Evolutionary conservation across 495 filamentous ascomycete genomes (phyloP).

Genomic region (Neurospora tetrasperma): DNA sequence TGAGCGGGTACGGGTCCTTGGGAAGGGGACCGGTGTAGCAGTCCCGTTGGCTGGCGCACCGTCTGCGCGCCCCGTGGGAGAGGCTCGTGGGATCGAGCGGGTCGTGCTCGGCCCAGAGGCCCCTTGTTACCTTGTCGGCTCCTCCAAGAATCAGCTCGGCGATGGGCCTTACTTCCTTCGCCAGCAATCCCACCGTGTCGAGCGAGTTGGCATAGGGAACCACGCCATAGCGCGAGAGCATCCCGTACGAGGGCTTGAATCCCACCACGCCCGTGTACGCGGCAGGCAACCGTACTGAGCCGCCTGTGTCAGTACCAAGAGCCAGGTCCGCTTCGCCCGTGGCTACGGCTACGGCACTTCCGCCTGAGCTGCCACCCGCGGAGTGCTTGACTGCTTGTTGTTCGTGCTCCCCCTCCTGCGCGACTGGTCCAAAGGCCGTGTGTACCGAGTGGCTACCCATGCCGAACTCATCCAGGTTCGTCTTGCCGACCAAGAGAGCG

Average conservation of each 20-base stretch:
- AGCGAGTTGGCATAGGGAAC: conserved; percentile 92
- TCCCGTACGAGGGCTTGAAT: conserved; percentile 74
- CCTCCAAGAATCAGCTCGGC: conserved; percentile 43
- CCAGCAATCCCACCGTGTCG: conserved; percentile 84
- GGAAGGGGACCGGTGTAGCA: conserved; percentile 14
- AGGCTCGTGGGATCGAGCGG: conserved; percentile 69
- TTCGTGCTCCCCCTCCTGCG: conserved; percentile 12
- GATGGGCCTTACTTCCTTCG: conserved; percentile 37
- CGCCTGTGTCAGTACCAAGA: conserved; percentile 90
- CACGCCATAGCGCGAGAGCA: conserved; percentile 75
- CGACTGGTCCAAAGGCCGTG: conserved; percentile 60
- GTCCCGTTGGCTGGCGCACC: conserved; percentile 38
- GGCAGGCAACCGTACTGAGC: conserved; percentile 83
- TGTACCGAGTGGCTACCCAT: conserved; percentile 88
- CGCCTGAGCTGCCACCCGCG: conserved; percentile 87
- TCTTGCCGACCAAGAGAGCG: conserved; percentile 62
- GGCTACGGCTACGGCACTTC: conserved; percentile 80
- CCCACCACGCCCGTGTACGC: conserved; percentile 82
- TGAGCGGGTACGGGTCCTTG: conserved; percentile 20
- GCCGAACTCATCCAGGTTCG: conserved; percentile 94
- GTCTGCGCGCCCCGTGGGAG: conserved; percentile 39
- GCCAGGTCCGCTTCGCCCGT: conserved; percentile 61
- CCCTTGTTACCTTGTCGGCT: conserved; percentile 3
- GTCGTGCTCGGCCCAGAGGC: conserved; percentile 47
- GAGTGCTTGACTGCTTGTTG: conserved; percentile 44